phyloP scores from a whole-genome alignment of 345 rosid genomes.

The Citrus maxima region DNA sequence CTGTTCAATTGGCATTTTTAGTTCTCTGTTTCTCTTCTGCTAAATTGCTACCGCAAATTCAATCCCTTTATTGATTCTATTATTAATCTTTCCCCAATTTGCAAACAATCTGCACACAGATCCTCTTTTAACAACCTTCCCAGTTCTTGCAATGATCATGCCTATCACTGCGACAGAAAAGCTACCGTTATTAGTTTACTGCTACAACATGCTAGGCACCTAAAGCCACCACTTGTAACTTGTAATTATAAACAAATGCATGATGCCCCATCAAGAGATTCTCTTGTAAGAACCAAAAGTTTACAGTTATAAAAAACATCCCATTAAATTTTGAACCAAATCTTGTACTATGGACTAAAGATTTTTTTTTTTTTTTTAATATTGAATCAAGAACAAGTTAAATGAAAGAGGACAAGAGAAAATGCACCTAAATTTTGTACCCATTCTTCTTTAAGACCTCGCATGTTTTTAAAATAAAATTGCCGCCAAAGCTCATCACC shows the following conservation, averaged over 20 bases:
- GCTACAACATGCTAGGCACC: neutral
- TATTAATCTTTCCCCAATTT: too few species aligned
- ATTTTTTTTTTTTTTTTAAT: neutral
- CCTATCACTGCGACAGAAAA: slow-evolving; percentile 24
- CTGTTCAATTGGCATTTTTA: slow-evolving; percentile 41
- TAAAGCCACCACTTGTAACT: neutral
- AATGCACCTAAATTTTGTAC: slow-evolving; percentile 29
- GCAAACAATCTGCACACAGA: slow-evolving; percentile 17
- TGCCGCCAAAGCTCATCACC: slow-evolving; percentile 42
- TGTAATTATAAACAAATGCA: slow-evolving; percentile 5
- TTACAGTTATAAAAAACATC: neutral
- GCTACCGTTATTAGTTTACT: neutral
- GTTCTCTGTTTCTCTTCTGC: slow-evolving; percentile 1
- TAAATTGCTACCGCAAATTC: slow-evolving; percentile 13
- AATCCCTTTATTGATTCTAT: slow-evolving; percentile 4
- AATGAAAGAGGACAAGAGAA: slow-evolving; percentile 28
- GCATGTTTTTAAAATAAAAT: slow-evolving; percentile 27
- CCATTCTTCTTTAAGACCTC: slow-evolving; percentile 12
- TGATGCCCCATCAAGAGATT: slow-evolving; percentile 24
- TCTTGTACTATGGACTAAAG: slow-evolving; percentile 1
- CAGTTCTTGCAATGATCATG: slow-evolving; percentile 16
- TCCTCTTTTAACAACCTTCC: slow-evolving; percentile 10
- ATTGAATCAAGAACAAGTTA: slow-evolving; percentile 27
- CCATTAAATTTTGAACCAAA: slow-evolving; percentile 8
- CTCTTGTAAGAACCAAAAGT: slow-evolving; percentile 12